These are phyloP conservation scores for Beta corolliflora DNA, from an alignment of 179 eudicot species.

Conservation along the genomic window DNA sequence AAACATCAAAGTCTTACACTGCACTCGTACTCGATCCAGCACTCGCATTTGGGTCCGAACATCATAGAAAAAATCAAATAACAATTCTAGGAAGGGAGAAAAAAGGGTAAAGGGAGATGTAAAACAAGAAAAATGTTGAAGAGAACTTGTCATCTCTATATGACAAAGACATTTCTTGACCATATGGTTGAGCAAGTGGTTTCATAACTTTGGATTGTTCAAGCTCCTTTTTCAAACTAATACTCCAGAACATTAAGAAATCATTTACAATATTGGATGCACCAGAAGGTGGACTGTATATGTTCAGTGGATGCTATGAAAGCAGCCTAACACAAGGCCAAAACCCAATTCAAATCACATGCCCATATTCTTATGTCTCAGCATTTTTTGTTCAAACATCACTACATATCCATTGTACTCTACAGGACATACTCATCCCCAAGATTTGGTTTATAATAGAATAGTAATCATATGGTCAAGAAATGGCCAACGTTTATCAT, in stretches of 20 bases:
- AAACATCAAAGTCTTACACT: no score
- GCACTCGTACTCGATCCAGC: no score
- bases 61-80: no score
- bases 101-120: not conserved
- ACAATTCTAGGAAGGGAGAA: not conserved
- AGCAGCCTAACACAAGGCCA: slow-evolving; percentile 4
- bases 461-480: not conserved
- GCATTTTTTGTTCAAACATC: slow-evolving; percentile 4
- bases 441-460: not conserved
- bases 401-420: not conserved
- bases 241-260: not conserved
- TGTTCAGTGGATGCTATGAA: not conserved
- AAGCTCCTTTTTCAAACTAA: not conserved
- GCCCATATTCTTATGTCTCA: not conserved
- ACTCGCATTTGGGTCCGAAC: no score
- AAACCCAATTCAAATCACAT: slow-evolving; percentile 9
- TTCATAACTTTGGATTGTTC: not conserved
- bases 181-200: not conserved
- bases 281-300: not conserved
- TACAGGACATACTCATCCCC: not conserved
- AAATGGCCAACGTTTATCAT: not conserved
- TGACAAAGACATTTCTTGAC: no score
- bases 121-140: not conserved
- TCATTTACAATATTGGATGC: not conserved
- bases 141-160: not conserved